Percentiles rank a stretch among this genome's conserved stretches.
Conservation (phyloP, 106 monocot species). For the Platanthera zijinensis region DNA sequence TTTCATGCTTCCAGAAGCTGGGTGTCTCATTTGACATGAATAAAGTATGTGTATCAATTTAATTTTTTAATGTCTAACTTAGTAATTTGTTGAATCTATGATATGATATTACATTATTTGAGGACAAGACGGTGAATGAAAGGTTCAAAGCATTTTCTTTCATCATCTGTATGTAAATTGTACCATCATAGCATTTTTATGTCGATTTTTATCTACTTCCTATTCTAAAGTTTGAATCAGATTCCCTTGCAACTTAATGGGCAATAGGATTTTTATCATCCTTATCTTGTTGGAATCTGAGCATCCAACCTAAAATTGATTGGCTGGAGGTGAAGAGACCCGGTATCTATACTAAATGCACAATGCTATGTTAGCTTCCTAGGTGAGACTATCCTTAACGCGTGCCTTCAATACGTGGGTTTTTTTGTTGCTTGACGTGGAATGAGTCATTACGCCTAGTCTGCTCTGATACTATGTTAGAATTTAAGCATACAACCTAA, state of each 20-base stretch:
- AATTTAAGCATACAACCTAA: too few relatives aligned
- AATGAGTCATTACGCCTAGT: too few relatives aligned
- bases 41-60: constrained; percentile 25
- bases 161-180: neutral
- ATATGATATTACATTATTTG: neutral
- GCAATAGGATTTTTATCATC: too few relatives aligned
- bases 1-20: constrained; percentile 78
- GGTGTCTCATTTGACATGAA: constrained; percentile 70
- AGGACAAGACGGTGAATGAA: neutral
- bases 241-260: neutral
- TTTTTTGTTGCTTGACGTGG: too few relatives aligned
- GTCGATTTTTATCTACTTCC: neutral
- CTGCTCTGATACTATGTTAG: too few relatives aligned
- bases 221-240: neutral
- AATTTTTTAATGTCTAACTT: neutral
- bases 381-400: too few relatives aligned
- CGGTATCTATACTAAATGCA: too few relatives aligned
- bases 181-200: neutral
- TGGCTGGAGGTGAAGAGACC: too few relatives aligned
- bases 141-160: neutral
- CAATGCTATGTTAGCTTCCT: too few relatives aligned
- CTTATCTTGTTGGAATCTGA: too few relatives aligned
- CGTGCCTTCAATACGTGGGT: too few relatives aligned
- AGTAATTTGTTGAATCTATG: neutral
- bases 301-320: too few relatives aligned